Evolutionary conservation across 1,284 basidiomycete species (phyloP), one percentile per base, ranked within the genome.

Genomic region (Moniliophthora roreri): DNA sequence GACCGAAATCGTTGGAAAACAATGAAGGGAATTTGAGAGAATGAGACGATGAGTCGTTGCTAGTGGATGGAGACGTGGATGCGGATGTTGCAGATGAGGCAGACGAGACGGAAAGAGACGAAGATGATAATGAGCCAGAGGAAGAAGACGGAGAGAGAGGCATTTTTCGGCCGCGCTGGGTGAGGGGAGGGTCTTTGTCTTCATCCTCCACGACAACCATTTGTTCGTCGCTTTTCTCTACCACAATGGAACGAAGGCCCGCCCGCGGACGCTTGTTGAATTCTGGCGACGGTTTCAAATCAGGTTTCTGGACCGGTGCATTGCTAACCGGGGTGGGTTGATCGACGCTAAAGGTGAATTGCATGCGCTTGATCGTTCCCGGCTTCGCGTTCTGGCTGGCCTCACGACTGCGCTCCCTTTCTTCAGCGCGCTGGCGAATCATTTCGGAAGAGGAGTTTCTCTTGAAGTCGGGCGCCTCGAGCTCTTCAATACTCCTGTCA

Each of bases 291-390:
- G 84, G 84, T 65, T 81, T 82, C 40, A 83, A 71, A 66, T 86
- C 82, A 6, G 86, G 85, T 66, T 85, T 87, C 62, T 79, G 77
- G 60, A 80, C 78, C 16, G 74, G 70, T 34, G 69, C 61, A 52
- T 74, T 74, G 21, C 76, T 71, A 39, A 73, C 65, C 13, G 79
- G 74, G 20, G 73, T 64, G 38, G 85, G 84, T 56, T 85, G 82
- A 68, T 91, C 89, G 60, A 91, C 77, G 61, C 84, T 84, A 67
- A 92, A 91, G 1, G 89, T 91, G 70, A 91, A 91, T 61, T 91
- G 88, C 87, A 91, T 91, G 45, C 88, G 82, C 60, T 88, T 87
- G 69, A 91, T 87, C 45, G 79, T 85, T 23, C 85, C 87, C 8
- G 83, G 82, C 56, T 74, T 72, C 32, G 79, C 76, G 58, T 83